Base-by-base conservation (phyloP, 1,284 basidiomycete species). In the Heterobasidion parviporum region DNA sequence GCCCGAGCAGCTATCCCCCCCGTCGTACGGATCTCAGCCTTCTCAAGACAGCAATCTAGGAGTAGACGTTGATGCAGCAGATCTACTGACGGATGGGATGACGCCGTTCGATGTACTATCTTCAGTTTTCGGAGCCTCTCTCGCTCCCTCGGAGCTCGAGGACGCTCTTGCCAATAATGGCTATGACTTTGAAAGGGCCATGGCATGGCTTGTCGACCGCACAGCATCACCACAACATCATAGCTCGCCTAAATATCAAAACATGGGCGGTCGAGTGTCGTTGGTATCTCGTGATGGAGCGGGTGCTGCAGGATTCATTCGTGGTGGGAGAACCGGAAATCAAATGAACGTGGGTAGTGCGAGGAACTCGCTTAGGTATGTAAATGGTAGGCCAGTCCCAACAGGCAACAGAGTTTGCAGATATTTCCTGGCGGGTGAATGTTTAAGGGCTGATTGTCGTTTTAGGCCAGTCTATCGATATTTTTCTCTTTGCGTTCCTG, bases 351-450 rank as follows among this genome's bases (percentile, higher is more conserved):
- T 75, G 43, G 72, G 72, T 9, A 71, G 75, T 43, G 72, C 72
- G 47, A 74, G 81, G 43, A 73, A 74, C 15, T 73, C 78, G 12
- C 8, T 55, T 1, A 74, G 80, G 43, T 82, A 77, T 56, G 75
- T 78, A 26, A 83, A 83, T 62, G 79, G 81, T 2, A 79, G 85
- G 12, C 79, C 84, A 36, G 73, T 71, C 0, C 74, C 77, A 51
- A 78, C 79, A 49, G 83, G 84, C 6, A 85, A 85, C 63, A 75
- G 88, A 55, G 94, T 99, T 44, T 99, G 96, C 69, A 79, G 97
- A 56, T 99, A 98, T 71, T 99, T 94, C 70, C 80, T 99, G 41
- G 92, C 93, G 7, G 97, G 97, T 16, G 95, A 98, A 71, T 99
- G 96, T 68, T 75, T 98, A 55, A 76, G 96, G 53, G 91, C 93